Percentiles rank a stretch among this genome's conserved stretches.
Evolutionary conservation across 2,329 filamentous ascomycete genomes (phyloP).

Genomic region (Clarireedia homoeocarpa): DNA sequence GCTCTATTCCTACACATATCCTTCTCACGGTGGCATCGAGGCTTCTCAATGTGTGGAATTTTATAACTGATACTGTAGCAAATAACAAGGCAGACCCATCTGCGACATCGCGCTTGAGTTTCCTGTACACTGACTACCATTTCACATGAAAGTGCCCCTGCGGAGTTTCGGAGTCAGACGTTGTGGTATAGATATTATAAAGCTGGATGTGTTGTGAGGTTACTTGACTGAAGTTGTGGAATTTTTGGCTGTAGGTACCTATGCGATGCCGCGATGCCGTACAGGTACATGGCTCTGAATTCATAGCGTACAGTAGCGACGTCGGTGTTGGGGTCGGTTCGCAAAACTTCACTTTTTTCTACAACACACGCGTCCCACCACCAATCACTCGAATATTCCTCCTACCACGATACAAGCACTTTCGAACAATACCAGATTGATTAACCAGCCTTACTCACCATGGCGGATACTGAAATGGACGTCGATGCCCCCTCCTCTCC

Average conservation of each 20-base stretch:
- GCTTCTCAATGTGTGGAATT: background rate
- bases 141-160: background rate
- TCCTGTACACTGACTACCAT: background rate
- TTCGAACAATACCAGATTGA: too few species aligned
- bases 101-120: background rate
- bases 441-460: constrained; percentile 18
- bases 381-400: background rate
- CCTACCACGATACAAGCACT: too few species aligned
- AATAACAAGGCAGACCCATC: background rate
- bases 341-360: background rate
- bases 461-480: constrained; percentile 41
- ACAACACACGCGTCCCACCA: background rate
- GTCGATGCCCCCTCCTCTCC: constrained; percentile 28
- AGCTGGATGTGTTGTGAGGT: background rate
- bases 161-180: background rate
- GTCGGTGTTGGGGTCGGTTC: background rate
- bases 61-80: background rate
- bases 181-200: background rate
- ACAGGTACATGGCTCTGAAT: background rate
- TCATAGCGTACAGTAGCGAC: background rate
- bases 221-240: background rate
- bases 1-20: too few species aligned
- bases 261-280: background rate
- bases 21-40: too few species aligned
- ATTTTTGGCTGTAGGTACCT: background rate